Evolutionary conservation across 2,329 filamentous ascomycete genomes (phyloP).

Genomic region (Emericellopsis cladophorae): DNA sequence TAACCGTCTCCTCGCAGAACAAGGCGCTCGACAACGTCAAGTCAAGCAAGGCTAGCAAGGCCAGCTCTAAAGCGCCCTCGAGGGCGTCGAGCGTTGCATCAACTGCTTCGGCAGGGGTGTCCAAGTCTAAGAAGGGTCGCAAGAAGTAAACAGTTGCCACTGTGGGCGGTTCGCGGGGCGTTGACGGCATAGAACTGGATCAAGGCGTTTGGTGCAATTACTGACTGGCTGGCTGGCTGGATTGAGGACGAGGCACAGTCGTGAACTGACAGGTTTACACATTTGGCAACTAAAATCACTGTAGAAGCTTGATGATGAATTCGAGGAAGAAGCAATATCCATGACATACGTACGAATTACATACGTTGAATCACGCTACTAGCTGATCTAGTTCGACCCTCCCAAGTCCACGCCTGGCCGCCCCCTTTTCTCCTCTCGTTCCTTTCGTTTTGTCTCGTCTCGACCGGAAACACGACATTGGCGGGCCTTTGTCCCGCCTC

Average conservation of each 20-base stretch:
- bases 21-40: conserved; percentile 88
- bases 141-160: conserved; percentile 9
- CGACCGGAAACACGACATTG: no score
- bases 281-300: no score
- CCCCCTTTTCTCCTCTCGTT: not conserved
- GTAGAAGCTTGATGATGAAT: no score
- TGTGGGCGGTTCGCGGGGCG: not conserved
- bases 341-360: no score
- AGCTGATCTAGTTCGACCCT: no score
- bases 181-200: not conserved
- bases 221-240: not conserved
- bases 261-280: no score
- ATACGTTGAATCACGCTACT: no score
- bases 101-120: conserved; percentile 36
- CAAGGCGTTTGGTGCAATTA: not conserved
- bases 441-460: no score
- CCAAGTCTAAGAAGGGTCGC: conserved; percentile 35
- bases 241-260: not conserved
- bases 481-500: no score
- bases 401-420: no score
- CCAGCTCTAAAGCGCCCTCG: conserved; percentile 64
- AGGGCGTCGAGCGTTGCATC: conserved; percentile 83
- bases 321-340: no score
- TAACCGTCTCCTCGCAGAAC: conserved; percentile 46
- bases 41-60: conserved; percentile 53